Conservation (phyloP, 2,329 filamentous ascomycete species). For the Fusarium sp. region DNA sequence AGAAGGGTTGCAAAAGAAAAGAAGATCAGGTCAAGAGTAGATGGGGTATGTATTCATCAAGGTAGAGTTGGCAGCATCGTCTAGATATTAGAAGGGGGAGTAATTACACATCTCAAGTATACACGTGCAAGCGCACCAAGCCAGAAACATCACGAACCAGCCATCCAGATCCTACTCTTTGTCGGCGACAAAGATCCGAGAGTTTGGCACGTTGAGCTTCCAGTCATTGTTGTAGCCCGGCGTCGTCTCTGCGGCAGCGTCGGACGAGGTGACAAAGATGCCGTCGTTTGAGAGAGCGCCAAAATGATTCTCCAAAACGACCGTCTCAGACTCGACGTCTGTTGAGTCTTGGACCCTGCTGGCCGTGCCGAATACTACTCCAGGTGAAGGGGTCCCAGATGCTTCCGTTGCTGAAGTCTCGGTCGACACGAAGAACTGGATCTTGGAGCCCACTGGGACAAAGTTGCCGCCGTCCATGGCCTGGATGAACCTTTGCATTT, state of each 20-base stretch:
- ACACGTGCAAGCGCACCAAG: slow-evolving; percentile 4
- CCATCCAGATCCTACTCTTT: background rate
- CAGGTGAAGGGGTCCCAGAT: slow-evolving; percentile 13
- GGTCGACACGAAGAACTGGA: slow-evolving; percentile 69
- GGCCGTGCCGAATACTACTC: slow-evolving; percentile 49
- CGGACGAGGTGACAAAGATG: slow-evolving; percentile 57
- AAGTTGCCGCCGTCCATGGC: slow-evolving; percentile 60
- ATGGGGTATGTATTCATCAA: background rate
- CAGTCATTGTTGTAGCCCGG: slow-evolving; percentile 45
- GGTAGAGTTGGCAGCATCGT: background rate
- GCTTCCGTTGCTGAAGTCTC: slow-evolving; percentile 41
- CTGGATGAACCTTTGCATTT: slow-evolving; percentile 62
- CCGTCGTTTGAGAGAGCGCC: slow-evolving; percentile 69
- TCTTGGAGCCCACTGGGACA: slow-evolving; percentile 67
- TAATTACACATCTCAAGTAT: slow-evolving; percentile 18
- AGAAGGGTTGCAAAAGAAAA: slow-evolving; percentile 58
- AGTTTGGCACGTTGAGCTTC: slow-evolving; percentile 50
- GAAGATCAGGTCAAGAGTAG: slow-evolving; percentile 39
- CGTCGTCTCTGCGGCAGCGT: slow-evolving; percentile 36
- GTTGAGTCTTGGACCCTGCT: slow-evolving; percentile 22
- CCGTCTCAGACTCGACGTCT: background rate
- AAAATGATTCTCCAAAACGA: slow-evolving; percentile 58
- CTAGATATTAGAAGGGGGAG: slow-evolving; percentile 8
- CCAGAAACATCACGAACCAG: background rate
- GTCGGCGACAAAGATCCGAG: slow-evolving; percentile 41